phyloP scores from a whole-genome alignment of 441 rosid genomes.

The Erodium trifolium region DNA sequence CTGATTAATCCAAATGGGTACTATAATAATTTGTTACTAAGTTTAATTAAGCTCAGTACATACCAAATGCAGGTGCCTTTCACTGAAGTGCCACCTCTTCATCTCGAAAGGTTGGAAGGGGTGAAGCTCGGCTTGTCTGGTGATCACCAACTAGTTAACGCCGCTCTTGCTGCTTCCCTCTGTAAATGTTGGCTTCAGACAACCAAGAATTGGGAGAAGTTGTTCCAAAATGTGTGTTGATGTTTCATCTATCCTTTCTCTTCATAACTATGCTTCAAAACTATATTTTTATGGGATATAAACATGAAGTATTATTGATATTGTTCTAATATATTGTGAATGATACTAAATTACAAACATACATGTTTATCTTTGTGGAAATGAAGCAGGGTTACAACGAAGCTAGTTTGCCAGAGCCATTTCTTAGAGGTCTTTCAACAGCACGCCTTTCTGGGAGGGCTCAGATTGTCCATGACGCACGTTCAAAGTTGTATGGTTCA shows the following conservation, averaged over 20 bases:
- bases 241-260: background rate
- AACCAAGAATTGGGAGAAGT: constrained; percentile 1
- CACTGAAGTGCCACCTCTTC: constrained; percentile 56
- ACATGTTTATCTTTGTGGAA: constrained; percentile 10
- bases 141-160: constrained; percentile 6
- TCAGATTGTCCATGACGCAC: constrained; percentile 50
- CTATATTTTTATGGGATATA: background rate
- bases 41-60: background rate
- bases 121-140: constrained; percentile 4
- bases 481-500: constrained; percentile 28
- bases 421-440: constrained; percentile 69
- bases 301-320: background rate
- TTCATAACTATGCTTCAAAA: background rate
- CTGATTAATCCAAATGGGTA: background rate
- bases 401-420: constrained; percentile 43
- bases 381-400: constrained; percentile 33
- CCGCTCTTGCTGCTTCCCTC: constrained; percentile 2
- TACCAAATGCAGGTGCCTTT: constrained; percentile 53
- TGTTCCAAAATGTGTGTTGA: constrained; percentile 3
- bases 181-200: constrained; percentile 9
- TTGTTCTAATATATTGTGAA: background rate
- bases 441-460: constrained; percentile 78
- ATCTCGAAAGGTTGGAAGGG: constrained; percentile 5
- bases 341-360: background rate
- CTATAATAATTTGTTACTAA: background rate